These are phyloP conservation scores for Sporothrix pseudoabietina DNA, from an alignment of 2,329 filamentous ascomycete genomes.

Conservation along the genomic window DNA sequence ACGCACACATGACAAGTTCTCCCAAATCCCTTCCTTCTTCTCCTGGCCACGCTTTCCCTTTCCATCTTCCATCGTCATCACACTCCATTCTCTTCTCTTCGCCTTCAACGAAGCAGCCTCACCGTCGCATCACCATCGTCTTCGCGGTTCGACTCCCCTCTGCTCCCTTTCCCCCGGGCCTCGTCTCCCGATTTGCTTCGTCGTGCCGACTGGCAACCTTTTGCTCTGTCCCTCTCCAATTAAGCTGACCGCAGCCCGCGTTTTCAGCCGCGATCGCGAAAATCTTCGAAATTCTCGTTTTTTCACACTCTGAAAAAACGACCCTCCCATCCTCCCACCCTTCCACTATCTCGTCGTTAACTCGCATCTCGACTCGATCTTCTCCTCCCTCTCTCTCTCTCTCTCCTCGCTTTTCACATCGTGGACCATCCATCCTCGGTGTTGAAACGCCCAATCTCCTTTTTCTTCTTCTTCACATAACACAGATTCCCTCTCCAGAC, in stretches of 20 bases:
- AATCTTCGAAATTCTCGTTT: constrained; percentile 26
- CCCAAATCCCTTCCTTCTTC: constrained; percentile 30
- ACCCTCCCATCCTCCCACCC: not conserved
- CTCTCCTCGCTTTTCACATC: constrained; percentile 13
- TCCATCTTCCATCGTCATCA: constrained; percentile 28
- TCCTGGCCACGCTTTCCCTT: constrained; percentile 21
- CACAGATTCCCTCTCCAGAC: constrained; percentile 45
- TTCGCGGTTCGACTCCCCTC: constrained; percentile 16
- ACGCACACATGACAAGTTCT: constrained; percentile 29
- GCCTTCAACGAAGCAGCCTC: constrained; percentile 6
- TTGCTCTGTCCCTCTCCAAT: not conserved
- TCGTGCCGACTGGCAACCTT: constrained; percentile 20
- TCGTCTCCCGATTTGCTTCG: constrained; percentile 27
- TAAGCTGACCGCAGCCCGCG: constrained; percentile 10
- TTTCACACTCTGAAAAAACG: constrained; percentile 12
- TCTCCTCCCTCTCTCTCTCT: not conserved
- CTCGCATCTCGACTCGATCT: not conserved
- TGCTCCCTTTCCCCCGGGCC: constrained; percentile 19
- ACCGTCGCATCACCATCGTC: constrained; percentile 17
- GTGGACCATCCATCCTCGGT: constrained; percentile 1
- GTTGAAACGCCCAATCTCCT: constrained; percentile 18
- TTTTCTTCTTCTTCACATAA: not conserved
- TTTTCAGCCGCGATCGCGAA: constrained; percentile 23
- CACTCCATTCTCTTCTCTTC: not conserved
- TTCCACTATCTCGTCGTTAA: not conserved